Conservation (phyloP, 2,329 filamentous ascomycete genomes). For the Cladophialophora bantiana region DNA sequence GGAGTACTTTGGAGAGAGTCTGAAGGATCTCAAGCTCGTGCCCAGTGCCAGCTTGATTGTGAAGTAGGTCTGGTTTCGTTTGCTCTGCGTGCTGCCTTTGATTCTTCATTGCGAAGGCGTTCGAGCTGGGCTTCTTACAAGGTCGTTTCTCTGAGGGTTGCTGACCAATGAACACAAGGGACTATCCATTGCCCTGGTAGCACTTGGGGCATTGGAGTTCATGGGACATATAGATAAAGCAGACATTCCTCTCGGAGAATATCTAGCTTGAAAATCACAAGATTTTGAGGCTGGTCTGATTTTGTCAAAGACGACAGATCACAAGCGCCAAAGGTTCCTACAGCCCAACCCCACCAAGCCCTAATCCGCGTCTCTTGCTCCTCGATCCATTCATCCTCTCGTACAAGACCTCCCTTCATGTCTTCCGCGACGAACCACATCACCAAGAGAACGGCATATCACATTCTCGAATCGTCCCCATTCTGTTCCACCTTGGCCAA, state of each 20-base stretch:
- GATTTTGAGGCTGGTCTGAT: not conserved
- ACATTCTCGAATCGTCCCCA: not conserved
- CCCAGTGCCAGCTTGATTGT: conserved; percentile 91
- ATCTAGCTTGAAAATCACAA: not conserved
- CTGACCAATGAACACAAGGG: conserved; percentile 38
- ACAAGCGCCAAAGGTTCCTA: too few relatives aligned
- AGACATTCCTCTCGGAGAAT: not conserved
- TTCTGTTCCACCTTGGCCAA: not conserved
- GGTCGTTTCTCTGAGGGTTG: conserved; percentile 11
- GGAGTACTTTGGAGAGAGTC: conserved; percentile 85
- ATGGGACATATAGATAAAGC: not conserved
- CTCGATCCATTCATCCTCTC: not conserved
- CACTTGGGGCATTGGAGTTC: not conserved
- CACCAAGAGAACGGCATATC: too few relatives aligned
- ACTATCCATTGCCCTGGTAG: conserved; percentile 40
- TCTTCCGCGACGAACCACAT: not conserved
- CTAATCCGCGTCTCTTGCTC: not conserved
- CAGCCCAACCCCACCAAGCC: not conserved
- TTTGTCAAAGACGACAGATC: not conserved
- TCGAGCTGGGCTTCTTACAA: not conserved
- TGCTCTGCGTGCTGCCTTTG: conserved; percentile 6
- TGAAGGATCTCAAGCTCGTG: conserved; percentile 89
- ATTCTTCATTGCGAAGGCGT: conserved; percentile 28
- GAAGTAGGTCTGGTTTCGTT: conserved; percentile 46
- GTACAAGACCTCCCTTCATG: not conserved